Evolutionary conservation across 345 rosid genomes (phyloP), one percentile per base, ranked within the genome.

Genomic region (Erodium maritimum): DNA sequence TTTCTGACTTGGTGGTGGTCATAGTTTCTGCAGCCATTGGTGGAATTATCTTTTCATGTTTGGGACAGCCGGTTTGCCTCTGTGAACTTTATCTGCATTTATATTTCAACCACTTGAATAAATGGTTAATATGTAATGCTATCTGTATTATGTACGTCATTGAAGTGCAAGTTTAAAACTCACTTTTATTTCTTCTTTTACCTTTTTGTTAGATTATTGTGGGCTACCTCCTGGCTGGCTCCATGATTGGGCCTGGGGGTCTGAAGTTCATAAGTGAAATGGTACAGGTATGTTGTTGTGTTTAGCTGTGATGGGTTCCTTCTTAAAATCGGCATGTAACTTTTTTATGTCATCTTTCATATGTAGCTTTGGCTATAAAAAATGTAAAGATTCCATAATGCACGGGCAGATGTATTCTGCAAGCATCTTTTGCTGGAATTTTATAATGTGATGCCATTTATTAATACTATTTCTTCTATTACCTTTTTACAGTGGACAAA

Each of bases 1-100:
- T 93, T 64, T 93, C 97, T 59, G 97, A 94, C 80, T 71, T 94
- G 78, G 99, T 87, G 73, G 95, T 90, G 51, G 77, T 82, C 80
- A 90, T 90, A 58, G 97, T 94, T 81, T 94, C 90, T 78, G 99
- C 96, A 66, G 97, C 99, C 14, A 82, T 90, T 66, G 99, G 96
- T 67, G 99, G 99, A 70, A 94, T 94, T 57, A 23, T 87, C 65
- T 90, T 86, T 76, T 89, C 99, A 14, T 87, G 95, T 62, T 76
- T 94, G 73, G 99, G 99, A 63, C 97, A 94, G 74, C 97, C 99
- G 76, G 97, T 93, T 64, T 73, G 96, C 64, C 69, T 60, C 53
- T 68, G 9, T n/a, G 17, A 20, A 55, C 46, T 21, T 54, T 66
- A 56, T 46, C 22, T 60, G 18, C 60, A 54, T 68, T 66, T 57